Evolutionary conservation across 176 grass and related monocot genomes (phyloP).

Genomic region (Eragrostis nindensis): DNA sequence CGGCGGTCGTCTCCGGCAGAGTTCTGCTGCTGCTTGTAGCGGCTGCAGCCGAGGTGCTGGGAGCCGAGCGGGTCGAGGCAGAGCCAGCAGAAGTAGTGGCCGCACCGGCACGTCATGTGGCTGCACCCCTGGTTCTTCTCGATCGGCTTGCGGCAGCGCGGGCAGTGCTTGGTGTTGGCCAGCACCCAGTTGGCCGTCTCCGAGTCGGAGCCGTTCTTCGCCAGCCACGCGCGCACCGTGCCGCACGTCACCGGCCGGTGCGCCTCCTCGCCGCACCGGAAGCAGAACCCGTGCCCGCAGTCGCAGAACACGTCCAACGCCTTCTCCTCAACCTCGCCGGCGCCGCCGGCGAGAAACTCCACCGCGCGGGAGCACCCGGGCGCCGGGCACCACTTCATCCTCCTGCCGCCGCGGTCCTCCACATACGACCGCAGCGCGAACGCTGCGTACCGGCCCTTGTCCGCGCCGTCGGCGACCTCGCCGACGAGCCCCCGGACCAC

Average conservation of each 20-base stretch:
- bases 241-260: constrained; percentile 50
- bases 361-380: constrained; percentile 33
- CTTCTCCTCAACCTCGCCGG: no score
- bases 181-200: constrained; percentile 38
- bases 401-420: constrained; percentile 34
- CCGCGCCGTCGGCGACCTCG: neutral
- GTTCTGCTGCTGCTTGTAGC: neutral
- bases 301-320: constrained; percentile 30
- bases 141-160: constrained; percentile 28
- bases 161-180: constrained; percentile 45
- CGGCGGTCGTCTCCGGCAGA: no score
- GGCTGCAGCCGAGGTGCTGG: neutral
- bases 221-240: constrained; percentile 36
- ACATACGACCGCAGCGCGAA: constrained; percentile 44
- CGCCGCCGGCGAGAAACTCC: neutral
- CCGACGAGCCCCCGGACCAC: constrained; percentile 21
- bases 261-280: constrained; percentile 49
- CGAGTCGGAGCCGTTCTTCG: constrained; percentile 36
- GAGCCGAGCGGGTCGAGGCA: constrained; percentile 7
- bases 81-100: constrained; percentile 53
- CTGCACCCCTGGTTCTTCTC: constrained; percentile 57
- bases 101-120: constrained; percentile 48
- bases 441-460: constrained; percentile 11
- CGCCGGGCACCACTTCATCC: constrained; percentile 38
- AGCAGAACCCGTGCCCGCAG: constrained; percentile 46